Evolutionary conservation across 1,284 basidiomycete species (phyloP).

Genomic region (Pseudozyma hubeiensis): DNA sequence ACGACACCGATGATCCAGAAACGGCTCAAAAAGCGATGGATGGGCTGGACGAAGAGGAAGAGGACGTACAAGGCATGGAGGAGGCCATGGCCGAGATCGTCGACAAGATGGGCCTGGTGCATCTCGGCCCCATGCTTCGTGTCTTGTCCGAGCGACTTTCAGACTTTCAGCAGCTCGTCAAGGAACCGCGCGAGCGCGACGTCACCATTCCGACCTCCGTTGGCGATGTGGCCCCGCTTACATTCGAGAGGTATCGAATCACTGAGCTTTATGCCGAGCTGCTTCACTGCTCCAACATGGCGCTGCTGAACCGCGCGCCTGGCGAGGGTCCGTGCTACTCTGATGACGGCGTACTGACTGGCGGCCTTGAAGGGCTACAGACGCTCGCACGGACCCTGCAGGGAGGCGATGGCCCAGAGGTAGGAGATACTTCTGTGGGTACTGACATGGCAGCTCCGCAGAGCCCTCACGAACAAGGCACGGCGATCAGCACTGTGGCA

Average conservation of each 20-base stretch:
- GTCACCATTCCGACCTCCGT: conserved; percentile 65
- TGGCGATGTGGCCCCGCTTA: conserved; percentile 78
- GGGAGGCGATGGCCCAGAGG: conserved; percentile 52
- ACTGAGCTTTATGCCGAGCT: conserved; percentile 97
- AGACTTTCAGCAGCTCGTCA: conserved; percentile 79
- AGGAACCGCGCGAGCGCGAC: conserved; percentile 80
- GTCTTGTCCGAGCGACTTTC: conserved; percentile 79
- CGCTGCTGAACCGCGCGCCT: conserved; percentile 81
- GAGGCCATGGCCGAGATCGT: conserved; percentile 86
- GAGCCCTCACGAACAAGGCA: background rate
- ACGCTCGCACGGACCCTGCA: conserved; percentile 62
- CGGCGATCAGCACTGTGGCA: background rate
- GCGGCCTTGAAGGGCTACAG: conserved; percentile 68
- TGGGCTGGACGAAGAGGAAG: conserved; percentile 57
- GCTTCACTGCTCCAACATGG: conserved; percentile 98
- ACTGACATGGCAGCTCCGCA: conserved; percentile 12
- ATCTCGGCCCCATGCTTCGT: conserved; percentile 86
- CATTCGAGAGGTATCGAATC: conserved; percentile 95
- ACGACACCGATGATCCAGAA: conserved; percentile 39
- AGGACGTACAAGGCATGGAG: conserved; percentile 74
- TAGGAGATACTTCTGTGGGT: conserved; percentile 27
- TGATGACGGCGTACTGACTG: conserved; percentile 58
- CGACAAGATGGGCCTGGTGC: conserved; percentile 90
- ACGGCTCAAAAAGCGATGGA: conserved; percentile 74
- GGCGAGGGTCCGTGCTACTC: conserved; percentile 66